A percentile compares a stretch with the other conserved stretches of the same genome.
Evolutionary conservation across 495 filamentous ascomycete species (phyloP).

Genomic region (Aspergillus asperescens): DNA sequence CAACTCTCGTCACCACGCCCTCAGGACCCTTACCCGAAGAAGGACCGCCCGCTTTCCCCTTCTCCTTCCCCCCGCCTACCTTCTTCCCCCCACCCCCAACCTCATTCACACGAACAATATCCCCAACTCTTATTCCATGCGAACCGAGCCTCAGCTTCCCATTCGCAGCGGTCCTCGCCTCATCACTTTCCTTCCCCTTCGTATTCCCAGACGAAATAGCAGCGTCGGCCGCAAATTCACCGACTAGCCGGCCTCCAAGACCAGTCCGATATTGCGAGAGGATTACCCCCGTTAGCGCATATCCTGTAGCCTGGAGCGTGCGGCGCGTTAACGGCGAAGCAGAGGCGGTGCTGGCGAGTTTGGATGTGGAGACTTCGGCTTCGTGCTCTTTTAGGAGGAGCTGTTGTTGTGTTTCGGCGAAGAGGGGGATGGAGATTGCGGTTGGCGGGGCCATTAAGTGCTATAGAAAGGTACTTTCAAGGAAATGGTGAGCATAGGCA

Average conservation of each 20-base stretch:
- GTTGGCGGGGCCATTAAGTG: slow-evolving; percentile 4
- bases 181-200: slow-evolving; percentile 19
- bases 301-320: slow-evolving; percentile 74
- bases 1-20: slow-evolving; percentile 74
- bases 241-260: slow-evolving; percentile 76
- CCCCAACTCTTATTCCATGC: slow-evolving; percentile 81
- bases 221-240: slow-evolving; percentile 72
- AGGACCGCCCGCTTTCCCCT: slow-evolving; percentile 55
- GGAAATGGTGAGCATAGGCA: too few relatives aligned
- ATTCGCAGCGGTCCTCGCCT: slow-evolving; percentile 29
- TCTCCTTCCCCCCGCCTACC: slow-evolving; percentile 65
- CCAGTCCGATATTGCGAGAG: slow-evolving; percentile 83
- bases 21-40: slow-evolving; percentile 51
- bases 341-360: slow-evolving; percentile 64
- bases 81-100: slow-evolving; percentile 68
- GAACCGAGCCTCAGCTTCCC: slow-evolving; percentile 51
- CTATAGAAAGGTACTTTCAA: too few relatives aligned
- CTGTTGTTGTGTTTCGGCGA: slow-evolving; percentile 70
- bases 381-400: slow-evolving; percentile 74
- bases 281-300: slow-evolving; percentile 76
- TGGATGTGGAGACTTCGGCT: slow-evolving; percentile 52
- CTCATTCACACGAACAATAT: slow-evolving; percentile 78
- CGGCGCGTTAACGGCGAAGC: slow-evolving; percentile 65
- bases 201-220: slow-evolving; percentile 47
- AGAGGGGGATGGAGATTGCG: slow-evolving; percentile 61